Percentiles rank a stretch among this genome's conserved stretches.
These are phyloP conservation scores for Skeletonema costatum DNA, from an alignment of 108 stramenopile species.

Conservation along the genomic window DNA sequence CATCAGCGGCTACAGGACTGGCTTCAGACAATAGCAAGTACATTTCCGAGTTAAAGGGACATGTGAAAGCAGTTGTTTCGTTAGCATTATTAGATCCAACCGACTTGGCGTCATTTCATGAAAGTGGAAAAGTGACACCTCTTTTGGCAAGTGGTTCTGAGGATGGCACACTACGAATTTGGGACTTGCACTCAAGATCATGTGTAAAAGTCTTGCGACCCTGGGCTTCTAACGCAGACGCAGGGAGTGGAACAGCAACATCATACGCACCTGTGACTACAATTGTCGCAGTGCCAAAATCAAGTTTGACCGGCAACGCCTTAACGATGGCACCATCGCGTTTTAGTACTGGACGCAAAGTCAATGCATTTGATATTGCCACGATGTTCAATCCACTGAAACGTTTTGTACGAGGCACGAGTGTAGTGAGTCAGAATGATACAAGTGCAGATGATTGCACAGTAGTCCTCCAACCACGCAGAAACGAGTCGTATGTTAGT, in stretches of 20 bases:
- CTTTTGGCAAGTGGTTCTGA: slow-evolving; percentile 72
- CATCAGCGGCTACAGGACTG: background rate
- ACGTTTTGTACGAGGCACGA: slow-evolving; percentile 41
- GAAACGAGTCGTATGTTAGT: slow-evolving; percentile 2
- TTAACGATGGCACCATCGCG: slow-evolving; percentile 8
- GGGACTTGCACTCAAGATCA: slow-evolving; percentile 74
- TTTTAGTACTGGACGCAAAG: background rate
- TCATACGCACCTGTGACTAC: slow-evolving; percentile 61
- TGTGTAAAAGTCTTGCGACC: slow-evolving; percentile 69
- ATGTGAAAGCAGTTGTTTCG: slow-evolving; percentile 63
- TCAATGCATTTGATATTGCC: slow-evolving; percentile 4
- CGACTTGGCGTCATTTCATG: slow-evolving; percentile 13
- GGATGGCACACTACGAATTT: slow-evolving; percentile 76
- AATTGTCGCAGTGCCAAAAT: slow-evolving; percentile 53
- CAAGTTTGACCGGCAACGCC: slow-evolving; percentile 12
- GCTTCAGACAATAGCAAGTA: slow-evolving; percentile 21
- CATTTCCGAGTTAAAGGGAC: slow-evolving; percentile 66
- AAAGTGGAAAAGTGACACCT: background rate
- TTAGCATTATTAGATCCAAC: slow-evolving; percentile 62
- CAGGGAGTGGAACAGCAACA: slow-evolving; percentile 6
- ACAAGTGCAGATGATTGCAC: slow-evolving; percentile 14
- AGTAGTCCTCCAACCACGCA: slow-evolving; percentile 28
- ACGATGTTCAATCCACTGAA: slow-evolving; percentile 33
- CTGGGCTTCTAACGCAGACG: slow-evolving; percentile 57
- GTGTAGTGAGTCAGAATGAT: slow-evolving; percentile 16